Evolutionary conservation across 208 protist species (phyloP).

Genomic region (Willaertia magna): DNA sequence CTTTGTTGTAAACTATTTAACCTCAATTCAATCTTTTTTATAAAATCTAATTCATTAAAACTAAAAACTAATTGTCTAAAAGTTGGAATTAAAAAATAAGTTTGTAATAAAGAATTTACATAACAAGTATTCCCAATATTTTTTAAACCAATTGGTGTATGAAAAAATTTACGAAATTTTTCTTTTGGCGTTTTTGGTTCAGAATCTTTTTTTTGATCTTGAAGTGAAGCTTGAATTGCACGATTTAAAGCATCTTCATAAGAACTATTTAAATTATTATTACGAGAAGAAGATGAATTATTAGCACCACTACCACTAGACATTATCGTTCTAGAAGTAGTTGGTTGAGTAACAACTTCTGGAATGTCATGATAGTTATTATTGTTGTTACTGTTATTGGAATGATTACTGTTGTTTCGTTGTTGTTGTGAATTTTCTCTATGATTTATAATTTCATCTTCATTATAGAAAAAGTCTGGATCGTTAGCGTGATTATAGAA

Average conservation of each 20-base stretch:
- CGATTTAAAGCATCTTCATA: background rate
- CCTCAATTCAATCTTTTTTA: background rate
- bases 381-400: too few relatives aligned
- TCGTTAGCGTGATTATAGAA: too few relatives aligned
- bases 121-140: slow-evolving; percentile 8
- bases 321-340: too few relatives aligned
- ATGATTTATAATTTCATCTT: too few relatives aligned
- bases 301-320: background rate
- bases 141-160: background rate
- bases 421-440: too few relatives aligned
- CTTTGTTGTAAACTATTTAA: background rate
- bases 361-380: too few relatives aligned
- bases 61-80: background rate
- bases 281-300: background rate
- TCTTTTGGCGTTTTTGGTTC: background rate
- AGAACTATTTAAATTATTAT: background rate
- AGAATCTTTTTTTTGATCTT: background rate
- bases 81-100: background rate
- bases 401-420: too few relatives aligned
- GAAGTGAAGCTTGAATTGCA: background rate
- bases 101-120: slow-evolving; percentile 1
- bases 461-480: too few relatives aligned
- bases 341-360: too few relatives aligned
- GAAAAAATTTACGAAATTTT: background rate
- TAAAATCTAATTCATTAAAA: background rate